Evolutionary conservation across 257 asterid genomes (phyloP).

Genomic region (Fraxinus cuspidata): DNA sequence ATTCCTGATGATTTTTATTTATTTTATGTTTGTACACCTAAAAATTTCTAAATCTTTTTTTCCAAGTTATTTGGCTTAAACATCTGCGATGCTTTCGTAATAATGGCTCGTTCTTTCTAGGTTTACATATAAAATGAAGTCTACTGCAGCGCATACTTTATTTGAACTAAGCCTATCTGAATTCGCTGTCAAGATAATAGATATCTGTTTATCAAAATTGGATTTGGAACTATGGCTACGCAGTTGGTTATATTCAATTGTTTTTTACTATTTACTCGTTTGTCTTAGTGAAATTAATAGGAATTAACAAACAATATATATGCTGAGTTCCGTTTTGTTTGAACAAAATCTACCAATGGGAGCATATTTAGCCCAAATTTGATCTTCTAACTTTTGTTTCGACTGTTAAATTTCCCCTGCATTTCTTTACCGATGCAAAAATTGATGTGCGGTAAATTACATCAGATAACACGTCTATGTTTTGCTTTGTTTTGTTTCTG

Average conservation of each 20-base stretch:
- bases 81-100: background rate
- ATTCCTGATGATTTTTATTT: conserved; percentile 4
- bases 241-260: too few species aligned
- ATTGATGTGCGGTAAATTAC: background rate
- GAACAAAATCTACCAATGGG: background rate
- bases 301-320: background rate
- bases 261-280: background rate
- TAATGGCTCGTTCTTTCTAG: background rate
- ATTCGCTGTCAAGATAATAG: too few species aligned
- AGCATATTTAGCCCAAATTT: background rate
- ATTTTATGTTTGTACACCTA: background rate
- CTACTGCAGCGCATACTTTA: too few species aligned
- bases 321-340: conserved; percentile 1
- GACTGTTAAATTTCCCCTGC: background rate
- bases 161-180: too few species aligned
- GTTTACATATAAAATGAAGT: too few species aligned
- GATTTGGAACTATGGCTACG: too few species aligned
- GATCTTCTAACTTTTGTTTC: background rate
- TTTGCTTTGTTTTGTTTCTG: conserved; percentile 14
- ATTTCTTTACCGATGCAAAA: background rate
- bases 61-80: background rate
- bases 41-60: background rate
- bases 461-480: background rate
- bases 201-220: too few species aligned
- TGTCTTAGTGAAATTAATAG: background rate